Evolutionary conservation across 1,139 yeast genomes (phyloP).

Genomic region (Debaryomyces sp.): DNA sequence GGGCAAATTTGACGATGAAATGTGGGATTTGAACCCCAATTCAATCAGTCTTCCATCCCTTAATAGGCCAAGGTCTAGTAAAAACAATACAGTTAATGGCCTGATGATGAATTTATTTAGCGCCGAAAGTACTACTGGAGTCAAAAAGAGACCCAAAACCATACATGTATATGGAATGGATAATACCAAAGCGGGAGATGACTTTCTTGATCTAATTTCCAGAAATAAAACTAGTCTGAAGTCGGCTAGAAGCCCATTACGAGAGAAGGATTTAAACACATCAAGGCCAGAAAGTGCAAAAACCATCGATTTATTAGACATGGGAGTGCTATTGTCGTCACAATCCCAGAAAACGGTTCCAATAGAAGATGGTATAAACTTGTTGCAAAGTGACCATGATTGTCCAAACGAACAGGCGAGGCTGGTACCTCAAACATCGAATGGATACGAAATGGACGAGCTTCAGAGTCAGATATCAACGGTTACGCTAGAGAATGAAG

Average conservation of each 20-base stretch:
- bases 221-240: constrained; percentile 3
- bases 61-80: constrained; percentile 7
- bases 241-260: background rate
- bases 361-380: constrained; percentile 2
- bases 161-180: constrained; percentile 12
- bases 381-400: background rate
- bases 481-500: background rate
- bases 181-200: background rate
- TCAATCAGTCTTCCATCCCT: background rate
- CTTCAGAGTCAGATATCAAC: constrained; percentile 7
- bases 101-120: constrained; percentile 7
- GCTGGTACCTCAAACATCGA: background rate
- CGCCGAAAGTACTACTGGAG: background rate
- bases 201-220: constrained; percentile 13
- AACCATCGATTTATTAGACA: constrained; percentile 9
- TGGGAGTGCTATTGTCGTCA: constrained; percentile 10
- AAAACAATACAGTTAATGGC: background rate
- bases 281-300: background rate
- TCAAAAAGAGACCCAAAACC: constrained; percentile 7
- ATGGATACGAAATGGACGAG: constrained; percentile 2
- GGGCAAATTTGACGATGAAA: constrained; percentile 11
- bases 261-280: constrained; percentile 1
- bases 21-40: constrained; percentile 10
- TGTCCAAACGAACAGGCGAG: background rate
- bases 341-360: constrained; percentile 8